Conservation (phyloP, 2,329 filamentous ascomycete species). For the Thyridium curvatum region DNA sequence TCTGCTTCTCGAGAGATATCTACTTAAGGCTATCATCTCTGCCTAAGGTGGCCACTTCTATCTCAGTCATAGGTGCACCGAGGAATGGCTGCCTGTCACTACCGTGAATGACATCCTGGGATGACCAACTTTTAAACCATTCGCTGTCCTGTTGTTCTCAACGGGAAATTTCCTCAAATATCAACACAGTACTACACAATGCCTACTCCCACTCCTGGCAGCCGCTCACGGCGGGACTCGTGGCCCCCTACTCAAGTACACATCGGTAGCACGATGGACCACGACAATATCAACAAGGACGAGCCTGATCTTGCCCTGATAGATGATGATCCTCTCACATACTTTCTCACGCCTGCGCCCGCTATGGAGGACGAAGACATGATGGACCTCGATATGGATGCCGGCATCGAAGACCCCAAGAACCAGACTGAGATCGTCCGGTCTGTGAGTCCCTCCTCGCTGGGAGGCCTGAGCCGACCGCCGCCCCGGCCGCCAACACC, state of each 20-base stretch:
- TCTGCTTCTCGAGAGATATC: too few relatives aligned
- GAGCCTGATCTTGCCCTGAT: conserved; percentile 28
- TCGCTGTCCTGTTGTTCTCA: too few relatives aligned
- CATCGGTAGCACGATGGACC: conserved; percentile 29
- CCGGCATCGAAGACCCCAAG: conserved; percentile 48
- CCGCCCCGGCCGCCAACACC: conserved; percentile 36
- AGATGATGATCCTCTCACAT: conserved; percentile 47
- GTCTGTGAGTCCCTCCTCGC: conserved; percentile 50
- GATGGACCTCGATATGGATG: conserved; percentile 46
- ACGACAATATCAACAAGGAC: conserved; percentile 34
- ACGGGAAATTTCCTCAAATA: conserved; percentile 3
- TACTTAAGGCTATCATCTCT: too few relatives aligned
- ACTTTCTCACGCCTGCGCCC: conserved; percentile 47
- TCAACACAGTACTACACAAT: conserved; percentile 18
- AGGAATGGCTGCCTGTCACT: too few relatives aligned
- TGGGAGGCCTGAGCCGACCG: conserved; percentile 40
- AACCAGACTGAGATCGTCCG: conserved; percentile 39
- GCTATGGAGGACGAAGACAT: conserved; percentile 29
- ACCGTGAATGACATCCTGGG: too few relatives aligned
- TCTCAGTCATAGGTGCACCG: too few relatives aligned
- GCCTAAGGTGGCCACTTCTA: too few relatives aligned
- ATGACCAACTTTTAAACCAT: too few relatives aligned
- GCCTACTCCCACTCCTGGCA: conserved; percentile 22
- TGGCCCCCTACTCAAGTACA: conserved; percentile 47
- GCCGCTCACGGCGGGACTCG: conserved; percentile 34